A percentile compares a stretch with the other conserved stretches of the same genome.
These are phyloP conservation scores for Candida ulmi DNA, from an alignment of 805 yeast species.

Conservation along the genomic window DNA sequence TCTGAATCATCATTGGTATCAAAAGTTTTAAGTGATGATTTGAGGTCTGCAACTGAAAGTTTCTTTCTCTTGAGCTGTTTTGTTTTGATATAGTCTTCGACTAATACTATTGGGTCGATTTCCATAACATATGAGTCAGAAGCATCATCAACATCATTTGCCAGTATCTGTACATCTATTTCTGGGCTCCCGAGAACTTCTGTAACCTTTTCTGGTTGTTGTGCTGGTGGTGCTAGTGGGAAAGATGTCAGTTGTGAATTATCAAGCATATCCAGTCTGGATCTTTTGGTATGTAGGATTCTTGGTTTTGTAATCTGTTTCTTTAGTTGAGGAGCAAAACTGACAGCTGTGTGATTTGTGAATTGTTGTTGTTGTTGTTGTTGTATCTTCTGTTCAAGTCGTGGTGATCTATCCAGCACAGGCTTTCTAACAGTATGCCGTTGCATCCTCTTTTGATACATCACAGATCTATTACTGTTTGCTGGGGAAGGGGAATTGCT, in stretches of 20 bases:
- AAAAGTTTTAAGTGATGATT: constrained; percentile 19
- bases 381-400: too few species aligned
- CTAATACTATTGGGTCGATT: constrained; percentile 34
- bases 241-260: constrained; percentile 31
- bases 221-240: constrained; percentile 28
- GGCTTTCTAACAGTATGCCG: too few species aligned
- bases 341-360: too few species aligned
- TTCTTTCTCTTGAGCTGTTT: constrained; percentile 18
- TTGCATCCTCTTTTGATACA: not conserved
- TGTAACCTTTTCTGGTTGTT: constrained; percentile 5
- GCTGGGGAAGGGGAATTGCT: not conserved
- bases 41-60: constrained; percentile 29
- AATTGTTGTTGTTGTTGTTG: too few species aligned
- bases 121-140: not conserved
- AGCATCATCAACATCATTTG: constrained; percentile 1
- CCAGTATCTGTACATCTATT: constrained; percentile 11
- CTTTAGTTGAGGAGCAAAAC: not conserved
- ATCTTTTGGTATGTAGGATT: constrained; percentile 12
- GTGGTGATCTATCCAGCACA: too few species aligned
- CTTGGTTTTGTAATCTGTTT: not conserved
- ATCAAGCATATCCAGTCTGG: constrained; percentile 35
- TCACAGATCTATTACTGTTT: not conserved
- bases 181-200: constrained; percentile 12
- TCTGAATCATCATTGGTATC: constrained; percentile 1
- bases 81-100: constrained; percentile 51